phyloP scores from a whole-genome alignment of 2,329 filamentous ascomycete species.

The Fusarium irregulare region DNA sequence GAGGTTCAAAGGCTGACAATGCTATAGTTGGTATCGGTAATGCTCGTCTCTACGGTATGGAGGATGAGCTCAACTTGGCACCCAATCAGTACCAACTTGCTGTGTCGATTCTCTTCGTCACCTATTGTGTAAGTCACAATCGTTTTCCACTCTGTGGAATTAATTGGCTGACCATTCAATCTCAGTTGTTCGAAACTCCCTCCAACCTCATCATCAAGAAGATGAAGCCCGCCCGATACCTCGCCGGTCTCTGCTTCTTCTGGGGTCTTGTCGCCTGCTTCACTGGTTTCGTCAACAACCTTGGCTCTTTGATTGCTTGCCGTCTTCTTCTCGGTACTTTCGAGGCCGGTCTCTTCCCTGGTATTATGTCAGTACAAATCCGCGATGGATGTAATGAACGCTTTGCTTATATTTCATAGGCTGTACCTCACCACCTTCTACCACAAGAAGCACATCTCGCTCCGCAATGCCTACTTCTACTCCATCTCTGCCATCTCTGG shows the following conservation, averaged over 20 bases:
- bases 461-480: slow-evolving; percentile 73
- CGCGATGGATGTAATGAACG: fast-evolving
- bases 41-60: slow-evolving; percentile 61
- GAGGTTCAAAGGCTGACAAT: fast-evolving
- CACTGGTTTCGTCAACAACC: slow-evolving; percentile 58
- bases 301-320: slow-evolving; percentile 59
- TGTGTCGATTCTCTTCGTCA: slow-evolving; percentile 57
- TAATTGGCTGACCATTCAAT: background rate
- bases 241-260: slow-evolving; percentile 55
- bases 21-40: slow-evolving; percentile 74
- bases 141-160: too few relatives aligned
- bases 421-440: slow-evolving; percentile 72
- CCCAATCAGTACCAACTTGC: slow-evolving; percentile 68
- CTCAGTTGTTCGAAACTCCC: slow-evolving; percentile 54
- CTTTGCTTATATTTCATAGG: background rate
- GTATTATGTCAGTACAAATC: slow-evolving; percentile 50
- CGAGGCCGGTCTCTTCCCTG: slow-evolving; percentile 64
- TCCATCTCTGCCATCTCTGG: slow-evolving; percentile 70
- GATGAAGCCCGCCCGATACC: slow-evolving; percentile 60
- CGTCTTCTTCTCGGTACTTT: slow-evolving; percentile 52
- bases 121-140: slow-evolving; percentile 54
- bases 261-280: slow-evolving; percentile 59
- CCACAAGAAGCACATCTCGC: slow-evolving; percentile 68
- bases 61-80: slow-evolving; percentile 66
- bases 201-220: slow-evolving; percentile 55